Base-by-base conservation (phyloP, 768 basidiomycete species). In the Termitomyces sp. region DNA sequence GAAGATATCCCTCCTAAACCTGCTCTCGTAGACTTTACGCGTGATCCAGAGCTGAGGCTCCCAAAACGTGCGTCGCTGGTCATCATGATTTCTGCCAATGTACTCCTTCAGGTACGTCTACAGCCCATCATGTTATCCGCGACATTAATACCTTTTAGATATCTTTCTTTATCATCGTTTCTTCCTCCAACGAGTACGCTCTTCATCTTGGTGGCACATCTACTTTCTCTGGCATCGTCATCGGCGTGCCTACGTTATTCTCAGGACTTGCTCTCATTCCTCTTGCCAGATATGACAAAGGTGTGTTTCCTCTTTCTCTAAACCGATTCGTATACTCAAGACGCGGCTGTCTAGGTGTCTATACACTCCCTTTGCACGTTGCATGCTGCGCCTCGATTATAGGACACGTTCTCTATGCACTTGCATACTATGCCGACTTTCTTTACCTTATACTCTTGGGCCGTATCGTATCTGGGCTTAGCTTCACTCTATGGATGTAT, bases 401-500 rank as follows among this genome's bases (percentile, higher is more conserved):
- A 20, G 87, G 86, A 0, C 80, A 84, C 61, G 69, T 87, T 58
- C 71, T 85, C 4, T 87, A 88, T 65, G 85, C 79, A 14, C 69
- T 82, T 35, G 88, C 88, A 0, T 89, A 87, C 67, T 73, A 67
- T 18, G 75, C 80, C 33, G 74, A 82, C 66, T 84, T 76, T 67
- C 79, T 89, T 12, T 88, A 89, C 68, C 75, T 89, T 62, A 87
- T 88, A 63, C 82, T 90, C 61, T 76, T 88, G 36, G 86, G 85
- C 5, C 84, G 88, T n/a, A 82, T 85, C 54, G 80, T 88, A 33
- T 77, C 74, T 38, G 87, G 87, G 1, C 64, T 87, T 41, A 79
- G 79, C 6, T 87, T 86, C 66, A 79, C 83, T 3, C 75, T 79
- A 30, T 86, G 82, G 75, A 82, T 90, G 85, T 88, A 87, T 70